Base-by-base conservation (phyloP, 2,329 filamentous ascomycete genomes). In the Huntiella bhutanensis region DNA sequence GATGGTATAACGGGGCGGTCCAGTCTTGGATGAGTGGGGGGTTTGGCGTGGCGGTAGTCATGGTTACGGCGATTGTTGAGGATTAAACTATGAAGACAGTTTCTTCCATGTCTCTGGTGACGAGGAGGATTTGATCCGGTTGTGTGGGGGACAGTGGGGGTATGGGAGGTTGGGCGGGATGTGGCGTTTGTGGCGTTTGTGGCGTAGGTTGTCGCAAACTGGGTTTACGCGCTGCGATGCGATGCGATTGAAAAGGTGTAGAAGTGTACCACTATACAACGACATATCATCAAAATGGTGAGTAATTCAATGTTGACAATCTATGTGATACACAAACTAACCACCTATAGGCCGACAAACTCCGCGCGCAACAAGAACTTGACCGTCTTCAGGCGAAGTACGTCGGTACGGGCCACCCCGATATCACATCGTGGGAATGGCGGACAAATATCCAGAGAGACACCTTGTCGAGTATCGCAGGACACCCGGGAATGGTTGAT, bases 371-470 rank as follows among this genome's bases (percentile, higher is more conserved):
- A 56, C 91, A 98, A 64, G 91, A 98, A 63, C 87, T 98, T 59
- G 91, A 98, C 65, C 80, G 86, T 53, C 82, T 96, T 13, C 91
- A 98, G 65, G 80, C 87, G 57, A 92, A 92, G 58, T 95, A 91
- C 68, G 73, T 98, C 57, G 91, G 91, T 55, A 96, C 91, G 3
- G 91, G 91, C 17, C 87, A 95, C 62, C 84, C 88, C 38, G 91
- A 98, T 66, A 96, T 88, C 11, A 93, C 86, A 19, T 92, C 85
- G 62, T 91, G 91, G 77, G 91, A 98, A 65, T 98, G 87, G 86
- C 81, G 81, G 43, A 87, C 82, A 50, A 98, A 96, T 66, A 88
- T 96, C 59, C 75, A 86, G 59, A 86, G 91, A 60, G 91, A 98
- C 67, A 92, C 81, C 16, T 87, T 88, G 59, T 76, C 86, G 15